Conservation (phyloP, 2,329 filamentous ascomycete species). For the Curvularia lunata region DNA sequence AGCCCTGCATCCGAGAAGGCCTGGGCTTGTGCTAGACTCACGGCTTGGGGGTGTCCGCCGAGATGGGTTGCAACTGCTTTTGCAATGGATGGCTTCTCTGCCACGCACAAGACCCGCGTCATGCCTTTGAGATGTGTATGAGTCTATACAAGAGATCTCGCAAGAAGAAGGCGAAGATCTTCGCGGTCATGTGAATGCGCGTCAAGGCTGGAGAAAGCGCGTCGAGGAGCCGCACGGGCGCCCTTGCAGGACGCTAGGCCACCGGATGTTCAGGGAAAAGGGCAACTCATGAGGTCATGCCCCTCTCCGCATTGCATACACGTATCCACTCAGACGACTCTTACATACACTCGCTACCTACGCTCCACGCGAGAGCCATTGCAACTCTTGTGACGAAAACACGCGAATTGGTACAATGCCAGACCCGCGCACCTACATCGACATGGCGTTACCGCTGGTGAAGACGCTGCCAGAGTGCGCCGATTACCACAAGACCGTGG, state of each 20-base stretch:
- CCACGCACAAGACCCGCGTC: constrained; percentile 73
- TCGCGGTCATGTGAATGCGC: constrained; percentile 47
- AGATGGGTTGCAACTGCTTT: constrained; percentile 92
- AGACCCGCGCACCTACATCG: constrained; percentile 31
- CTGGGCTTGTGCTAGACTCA: constrained; percentile 47
- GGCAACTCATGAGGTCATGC: constrained; percentile 40
- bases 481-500: constrained; percentile 75
- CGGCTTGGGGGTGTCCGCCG: constrained; percentile 76
- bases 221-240: constrained; percentile 25
- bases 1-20: constrained; percentile 8
- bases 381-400: constrained; percentile 4
- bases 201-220: constrained; percentile 31
- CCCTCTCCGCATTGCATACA: constrained; percentile 1
- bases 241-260: constrained; percentile 14
- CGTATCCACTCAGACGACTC: not conserved
- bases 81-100: constrained; percentile 92
- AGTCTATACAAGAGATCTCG: constrained; percentile 15
- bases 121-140: constrained; percentile 23
- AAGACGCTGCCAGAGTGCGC: constrained; percentile 75
- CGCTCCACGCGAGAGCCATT: constrained; percentile 3
- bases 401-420: constrained; percentile 52
- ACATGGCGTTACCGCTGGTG: constrained; percentile 69
- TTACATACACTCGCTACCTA: constrained; percentile 6
- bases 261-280: constrained; percentile 14
- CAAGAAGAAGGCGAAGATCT: not conserved